These are phyloP conservation scores for Pseudogymnoascus sp. DNA, from an alignment of 2,329 filamentous ascomycete species.

Conservation along the genomic window DNA sequence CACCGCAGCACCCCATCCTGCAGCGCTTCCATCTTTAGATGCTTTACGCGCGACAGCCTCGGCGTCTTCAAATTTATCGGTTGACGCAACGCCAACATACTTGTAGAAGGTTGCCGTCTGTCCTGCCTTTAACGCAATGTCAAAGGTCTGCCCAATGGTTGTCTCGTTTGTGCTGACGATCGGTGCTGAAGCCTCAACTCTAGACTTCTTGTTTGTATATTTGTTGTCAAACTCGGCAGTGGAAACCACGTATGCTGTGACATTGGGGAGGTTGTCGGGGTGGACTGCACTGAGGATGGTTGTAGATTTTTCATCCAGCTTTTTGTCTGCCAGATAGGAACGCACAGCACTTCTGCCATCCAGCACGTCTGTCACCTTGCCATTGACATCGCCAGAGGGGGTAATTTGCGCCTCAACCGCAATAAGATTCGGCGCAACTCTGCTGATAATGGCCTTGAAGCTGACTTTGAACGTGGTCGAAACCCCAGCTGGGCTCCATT, in stretches of 20 bases:
- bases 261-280: constrained; percentile 51
- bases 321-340: constrained; percentile 49
- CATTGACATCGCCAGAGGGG: constrained; percentile 42
- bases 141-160: constrained; percentile 54
- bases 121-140: constrained; percentile 43
- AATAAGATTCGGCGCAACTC: constrained; percentile 27
- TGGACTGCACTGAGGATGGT: constrained; percentile 58
- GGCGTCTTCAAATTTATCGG: constrained; percentile 56
- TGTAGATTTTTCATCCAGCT: constrained; percentile 39
- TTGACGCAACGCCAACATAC: constrained; percentile 59
- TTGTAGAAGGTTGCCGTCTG: constrained; percentile 51
- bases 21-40: constrained; percentile 38
- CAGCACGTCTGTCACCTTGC: constrained; percentile 55
- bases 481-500: constrained; percentile 48
- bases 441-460: constrained; percentile 51
- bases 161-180: constrained; percentile 49
- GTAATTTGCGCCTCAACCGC: constrained; percentile 50
- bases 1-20: constrained; percentile 48
- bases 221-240: constrained; percentile 33
- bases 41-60: constrained; percentile 46
- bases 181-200: constrained; percentile 23
- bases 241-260: constrained; percentile 52
- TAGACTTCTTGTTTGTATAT: constrained; percentile 31
- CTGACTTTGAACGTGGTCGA: constrained; percentile 45
- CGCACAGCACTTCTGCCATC: constrained; percentile 61